Evolutionary conservation across 139 green algal genomes (phyloP).

Genomic region (Micractinium conductrix): DNA sequence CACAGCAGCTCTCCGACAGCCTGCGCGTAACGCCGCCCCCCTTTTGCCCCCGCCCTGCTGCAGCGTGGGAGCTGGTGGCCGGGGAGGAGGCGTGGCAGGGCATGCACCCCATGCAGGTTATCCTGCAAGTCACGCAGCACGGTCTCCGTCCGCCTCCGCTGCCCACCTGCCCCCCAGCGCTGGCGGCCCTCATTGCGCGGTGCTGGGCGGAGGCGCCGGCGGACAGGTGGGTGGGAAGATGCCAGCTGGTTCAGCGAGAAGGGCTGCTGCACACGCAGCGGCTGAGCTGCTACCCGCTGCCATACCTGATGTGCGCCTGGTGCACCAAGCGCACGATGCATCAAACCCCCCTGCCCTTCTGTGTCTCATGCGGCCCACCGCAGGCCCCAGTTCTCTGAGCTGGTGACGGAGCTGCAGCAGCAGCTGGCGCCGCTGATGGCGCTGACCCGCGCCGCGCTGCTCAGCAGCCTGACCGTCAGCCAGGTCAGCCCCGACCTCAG

Average conservation of each 20-base stretch:
- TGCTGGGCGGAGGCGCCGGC: slow-evolving; percentile 26
- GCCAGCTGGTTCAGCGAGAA: not conserved
- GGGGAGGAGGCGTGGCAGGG: slow-evolving; percentile 10
- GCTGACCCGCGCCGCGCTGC: not conserved
- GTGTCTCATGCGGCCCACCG: not conserved
- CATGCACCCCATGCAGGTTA: slow-evolving; percentile 28
- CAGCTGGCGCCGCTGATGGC: not conserved
- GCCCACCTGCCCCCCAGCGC: slow-evolving; percentile 6
- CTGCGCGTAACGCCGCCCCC: not conserved
- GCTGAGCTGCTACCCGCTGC: not conserved
- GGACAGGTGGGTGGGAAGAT: not conserved
- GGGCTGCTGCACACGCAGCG: too few relatives aligned
- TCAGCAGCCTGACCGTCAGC: not conserved
- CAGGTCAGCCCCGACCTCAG: not conserved
- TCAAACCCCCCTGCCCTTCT: not conserved
- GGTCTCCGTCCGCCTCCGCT: slow-evolving; percentile 10
- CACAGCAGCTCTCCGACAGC: not conserved
- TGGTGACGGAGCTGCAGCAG: not conserved
- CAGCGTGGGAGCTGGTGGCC: slow-evolving; percentile 30
- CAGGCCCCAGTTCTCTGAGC: not conserved
- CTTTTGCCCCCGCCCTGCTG: not conserved
- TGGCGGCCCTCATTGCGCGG: not conserved
- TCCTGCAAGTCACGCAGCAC: slow-evolving; percentile 21
- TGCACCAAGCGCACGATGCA: not conserved
- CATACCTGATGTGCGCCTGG: not conserved